Percentiles rank a stretch among this genome's conserved stretches.
Conservation (phyloP, 768 basidiomycete species). For the Leccinum rimulosum region DNA sequence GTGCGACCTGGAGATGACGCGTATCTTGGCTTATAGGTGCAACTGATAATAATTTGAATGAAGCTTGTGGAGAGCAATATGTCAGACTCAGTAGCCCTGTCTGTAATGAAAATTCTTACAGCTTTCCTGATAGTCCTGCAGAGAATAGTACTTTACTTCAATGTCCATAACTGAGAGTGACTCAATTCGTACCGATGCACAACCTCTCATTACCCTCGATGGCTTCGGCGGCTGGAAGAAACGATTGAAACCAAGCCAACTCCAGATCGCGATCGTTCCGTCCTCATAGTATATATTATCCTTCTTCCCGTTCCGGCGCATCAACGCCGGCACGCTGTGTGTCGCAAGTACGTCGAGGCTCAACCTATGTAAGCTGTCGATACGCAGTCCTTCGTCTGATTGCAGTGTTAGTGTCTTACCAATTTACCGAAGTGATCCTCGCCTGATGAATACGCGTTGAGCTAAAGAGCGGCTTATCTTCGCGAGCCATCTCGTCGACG, state of each 20-base stretch:
- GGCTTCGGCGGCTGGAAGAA: conserved; percentile 49
- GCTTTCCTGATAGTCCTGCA: conserved; percentile 75
- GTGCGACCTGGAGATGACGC: conserved; percentile 40
- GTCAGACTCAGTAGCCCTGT: conserved; percentile 2
- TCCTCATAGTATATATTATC: conserved; percentile 35
- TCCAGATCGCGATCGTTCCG: conserved; percentile 60
- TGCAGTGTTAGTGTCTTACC: conserved; percentile 37
- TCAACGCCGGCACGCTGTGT: conserved; percentile 52
- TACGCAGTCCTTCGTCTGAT: background rate
- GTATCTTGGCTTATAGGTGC: conserved; percentile 41
- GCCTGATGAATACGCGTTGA: conserved; percentile 64
- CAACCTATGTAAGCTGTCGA: conserved; percentile 42
- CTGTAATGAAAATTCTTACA: conserved; percentile 41
- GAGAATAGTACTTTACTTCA: conserved; percentile 4
- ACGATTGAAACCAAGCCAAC: conserved; percentile 63
- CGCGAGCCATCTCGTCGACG: conserved; percentile 44
- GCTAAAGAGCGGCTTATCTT: conserved; percentile 78
- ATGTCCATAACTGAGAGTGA: background rate
- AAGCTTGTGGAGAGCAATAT: conserved; percentile 40
- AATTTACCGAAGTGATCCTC: conserved; percentile 59
- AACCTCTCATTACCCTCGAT: conserved; percentile 48
- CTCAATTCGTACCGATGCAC: conserved; percentile 49
- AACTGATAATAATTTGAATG: conserved; percentile 60
- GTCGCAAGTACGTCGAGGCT: conserved; percentile 51
- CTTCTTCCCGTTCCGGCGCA: conserved; percentile 31